Conservation (phyloP, 2,329 filamentous ascomycete species). For the Cladosporium velox region DNA sequence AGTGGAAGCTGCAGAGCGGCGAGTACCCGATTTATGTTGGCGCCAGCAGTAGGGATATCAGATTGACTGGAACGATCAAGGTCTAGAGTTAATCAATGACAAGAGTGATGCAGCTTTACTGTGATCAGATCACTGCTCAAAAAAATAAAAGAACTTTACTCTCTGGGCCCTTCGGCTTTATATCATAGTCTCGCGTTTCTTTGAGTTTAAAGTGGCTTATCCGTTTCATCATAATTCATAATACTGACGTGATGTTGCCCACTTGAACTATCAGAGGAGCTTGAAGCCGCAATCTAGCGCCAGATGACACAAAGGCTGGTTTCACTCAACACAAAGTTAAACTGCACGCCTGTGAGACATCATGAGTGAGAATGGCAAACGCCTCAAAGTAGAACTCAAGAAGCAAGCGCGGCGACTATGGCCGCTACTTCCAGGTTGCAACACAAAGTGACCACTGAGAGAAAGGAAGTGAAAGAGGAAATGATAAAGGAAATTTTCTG, state of each 20-base stretch:
- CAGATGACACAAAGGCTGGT: neutral
- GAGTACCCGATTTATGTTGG: slow-evolving; percentile 18
- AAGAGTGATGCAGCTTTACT: neutral
- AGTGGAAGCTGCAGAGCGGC: slow-evolving; percentile 40
- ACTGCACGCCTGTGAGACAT: neutral
- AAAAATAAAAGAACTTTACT: neutral
- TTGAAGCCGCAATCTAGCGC: neutral
- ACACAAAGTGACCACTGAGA: neutral
- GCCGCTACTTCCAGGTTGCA: neutral
- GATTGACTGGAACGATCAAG: slow-evolving; percentile 12
- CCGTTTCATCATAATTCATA: neutral
- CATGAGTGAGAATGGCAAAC: neutral
- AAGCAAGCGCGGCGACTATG: neutral
- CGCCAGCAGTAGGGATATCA: slow-evolving; percentile 15
- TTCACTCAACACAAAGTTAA: neutral
- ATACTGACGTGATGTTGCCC: neutral
- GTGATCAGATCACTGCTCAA: neutral
- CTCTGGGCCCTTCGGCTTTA: neutral
- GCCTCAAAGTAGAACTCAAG: neutral
- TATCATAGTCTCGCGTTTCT: neutral
- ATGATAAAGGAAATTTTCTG: slow-evolving; percentile 1
- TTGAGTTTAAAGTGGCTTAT: neutral
- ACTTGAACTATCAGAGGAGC: neutral
- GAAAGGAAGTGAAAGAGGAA: neutral
- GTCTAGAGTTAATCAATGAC: neutral